Percentiles rank a stretch among this genome's conserved stretches.
Evolutionary conservation across 2,329 filamentous ascomycete species (phyloP).

Genomic region (Aspergillus sp.): DNA sequence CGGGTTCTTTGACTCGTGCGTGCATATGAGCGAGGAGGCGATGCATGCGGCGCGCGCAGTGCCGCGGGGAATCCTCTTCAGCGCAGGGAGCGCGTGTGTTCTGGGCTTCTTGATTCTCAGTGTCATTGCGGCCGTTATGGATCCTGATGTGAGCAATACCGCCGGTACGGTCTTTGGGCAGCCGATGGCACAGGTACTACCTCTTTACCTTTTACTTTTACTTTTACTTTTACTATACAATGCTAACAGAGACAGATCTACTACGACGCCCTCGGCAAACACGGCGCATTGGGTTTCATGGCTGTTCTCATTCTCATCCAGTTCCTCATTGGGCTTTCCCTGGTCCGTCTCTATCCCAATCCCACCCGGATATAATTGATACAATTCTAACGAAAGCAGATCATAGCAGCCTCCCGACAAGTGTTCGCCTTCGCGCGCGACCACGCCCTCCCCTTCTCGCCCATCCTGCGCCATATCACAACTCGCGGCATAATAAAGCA

Average conservation of each 20-base stretch:
- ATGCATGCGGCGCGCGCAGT: slow-evolving; percentile 60
- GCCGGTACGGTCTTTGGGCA: slow-evolving; percentile 55
- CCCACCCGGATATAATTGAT: too few relatives aligned
- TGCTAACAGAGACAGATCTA: slow-evolving; percentile 40
- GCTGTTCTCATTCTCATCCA: slow-evolving; percentile 60
- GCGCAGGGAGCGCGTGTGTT: slow-evolving; percentile 51
- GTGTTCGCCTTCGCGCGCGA: slow-evolving; percentile 65
- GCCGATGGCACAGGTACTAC: slow-evolving; percentile 52
- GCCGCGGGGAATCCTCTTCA: slow-evolving; percentile 60
- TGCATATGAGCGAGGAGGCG: slow-evolving; percentile 63
- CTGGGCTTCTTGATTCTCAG: slow-evolving; percentile 60
- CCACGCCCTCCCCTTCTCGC: slow-evolving; percentile 60
- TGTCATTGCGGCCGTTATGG: slow-evolving; percentile 59
- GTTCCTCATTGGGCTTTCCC: slow-evolving; percentile 61
- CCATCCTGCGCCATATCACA: slow-evolving; percentile 56
- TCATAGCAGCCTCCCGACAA: slow-evolving; percentile 61
- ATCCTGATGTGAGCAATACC: slow-evolving; percentile 51
- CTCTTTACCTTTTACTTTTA: too few relatives aligned
- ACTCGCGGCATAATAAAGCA: slow-evolving; percentile 50
- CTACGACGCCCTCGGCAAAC: slow-evolving; percentile 60
- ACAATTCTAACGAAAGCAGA: slow-evolving; percentile 21
- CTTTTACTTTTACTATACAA: neutral
- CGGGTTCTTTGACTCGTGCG: slow-evolving; percentile 56
- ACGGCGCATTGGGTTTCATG: slow-evolving; percentile 60
- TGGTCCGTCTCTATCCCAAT: slow-evolving; percentile 29